A percentile compares a stretch with the other conserved stretches of the same genome.
Conservation (phyloP, 139 green algal genomes). For the Chlamydomonas applanata region DNA sequence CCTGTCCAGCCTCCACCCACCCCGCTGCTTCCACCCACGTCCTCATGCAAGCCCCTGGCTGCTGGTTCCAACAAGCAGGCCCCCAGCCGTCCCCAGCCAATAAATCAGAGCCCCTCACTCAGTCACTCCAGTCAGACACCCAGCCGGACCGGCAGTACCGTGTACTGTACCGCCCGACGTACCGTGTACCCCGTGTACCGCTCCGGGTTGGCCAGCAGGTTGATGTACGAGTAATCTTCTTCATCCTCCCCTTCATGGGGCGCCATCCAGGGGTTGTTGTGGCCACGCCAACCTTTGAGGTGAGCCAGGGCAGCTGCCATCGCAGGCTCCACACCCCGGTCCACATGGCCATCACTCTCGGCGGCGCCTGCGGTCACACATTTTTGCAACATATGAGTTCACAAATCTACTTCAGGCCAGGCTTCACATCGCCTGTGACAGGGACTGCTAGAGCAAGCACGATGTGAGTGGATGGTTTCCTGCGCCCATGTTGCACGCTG, state of each 20-base stretch:
- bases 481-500: too few species aligned
- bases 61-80: too few species aligned
- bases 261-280: constrained; percentile 93
- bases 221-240: constrained; percentile 91
- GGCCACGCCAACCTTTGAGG: constrained; percentile 70
- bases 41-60: too few species aligned
- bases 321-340: constrained; percentile 32
- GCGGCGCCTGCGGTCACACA: constrained; percentile 13
- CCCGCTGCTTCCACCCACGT: too few species aligned
- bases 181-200: constrained; percentile 91
- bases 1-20: too few species aligned
- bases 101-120: too few species aligned
- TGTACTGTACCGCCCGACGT: neutral
- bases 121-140: neutral
- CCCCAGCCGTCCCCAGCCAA: too few species aligned
- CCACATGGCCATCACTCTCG: constrained; percentile 25
- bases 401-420: too few species aligned
- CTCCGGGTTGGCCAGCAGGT: constrained; percentile 92
- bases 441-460: too few species aligned
- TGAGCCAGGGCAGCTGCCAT: constrained; percentile 13
- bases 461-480: too few species aligned
- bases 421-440: too few species aligned
- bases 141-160: neutral
- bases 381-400: too few species aligned
- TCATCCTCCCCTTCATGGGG: constrained; percentile 62